A percentile compares a stretch with the other conserved stretches of the same genome.
phyloP scores from a whole-genome alignment of 2,329 filamentous ascomycete species.

The Talaromyces sp. region DNA sequence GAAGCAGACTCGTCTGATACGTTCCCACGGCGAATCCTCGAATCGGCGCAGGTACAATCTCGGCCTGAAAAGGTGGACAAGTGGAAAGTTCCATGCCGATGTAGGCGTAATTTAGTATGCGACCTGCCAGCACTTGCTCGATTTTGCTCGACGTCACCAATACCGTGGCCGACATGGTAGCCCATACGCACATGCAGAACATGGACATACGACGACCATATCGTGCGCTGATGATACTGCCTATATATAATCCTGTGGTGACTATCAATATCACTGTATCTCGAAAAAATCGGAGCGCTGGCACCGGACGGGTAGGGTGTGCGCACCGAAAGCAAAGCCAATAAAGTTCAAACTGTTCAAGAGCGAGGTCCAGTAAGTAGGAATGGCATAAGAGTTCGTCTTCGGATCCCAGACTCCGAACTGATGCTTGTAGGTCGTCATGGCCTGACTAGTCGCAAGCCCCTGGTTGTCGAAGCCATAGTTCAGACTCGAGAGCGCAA shows the following conservation, averaged over 20 bases:
- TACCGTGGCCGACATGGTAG: constrained; percentile 15
- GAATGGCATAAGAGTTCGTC: constrained; percentile 26
- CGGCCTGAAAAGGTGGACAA: constrained; percentile 18
- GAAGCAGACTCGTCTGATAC: constrained; percentile 20
- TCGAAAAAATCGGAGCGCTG: background rate
- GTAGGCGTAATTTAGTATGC: constrained; percentile 18
- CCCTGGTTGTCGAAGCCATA: constrained; percentile 43
- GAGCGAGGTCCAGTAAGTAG: constrained; percentile 34
- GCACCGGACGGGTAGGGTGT: background rate
- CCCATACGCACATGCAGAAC: constrained; percentile 19
- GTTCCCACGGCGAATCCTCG: constrained; percentile 18
- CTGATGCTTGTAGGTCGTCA: constrained; percentile 34
- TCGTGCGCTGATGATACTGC: constrained; percentile 16
- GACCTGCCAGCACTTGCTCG: constrained; percentile 16
- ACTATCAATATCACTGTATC: background rate
- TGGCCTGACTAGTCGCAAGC: constrained; percentile 38
- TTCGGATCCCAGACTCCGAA: constrained; percentile 31
- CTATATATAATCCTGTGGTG: constrained; percentile 10
- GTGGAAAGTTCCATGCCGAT: constrained; percentile 19
- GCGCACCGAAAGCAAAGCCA: constrained; percentile 32
- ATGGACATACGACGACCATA: constrained; percentile 17
- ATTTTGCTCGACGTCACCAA: constrained; percentile 14
- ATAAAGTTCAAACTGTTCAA: constrained; percentile 39
- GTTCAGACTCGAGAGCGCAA: constrained; percentile 39
- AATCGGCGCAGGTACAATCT: constrained; percentile 17